These are phyloP conservation scores for Trifolium repens DNA, from an alignment of 306 rosid genomes.

Conservation along the genomic window DNA sequence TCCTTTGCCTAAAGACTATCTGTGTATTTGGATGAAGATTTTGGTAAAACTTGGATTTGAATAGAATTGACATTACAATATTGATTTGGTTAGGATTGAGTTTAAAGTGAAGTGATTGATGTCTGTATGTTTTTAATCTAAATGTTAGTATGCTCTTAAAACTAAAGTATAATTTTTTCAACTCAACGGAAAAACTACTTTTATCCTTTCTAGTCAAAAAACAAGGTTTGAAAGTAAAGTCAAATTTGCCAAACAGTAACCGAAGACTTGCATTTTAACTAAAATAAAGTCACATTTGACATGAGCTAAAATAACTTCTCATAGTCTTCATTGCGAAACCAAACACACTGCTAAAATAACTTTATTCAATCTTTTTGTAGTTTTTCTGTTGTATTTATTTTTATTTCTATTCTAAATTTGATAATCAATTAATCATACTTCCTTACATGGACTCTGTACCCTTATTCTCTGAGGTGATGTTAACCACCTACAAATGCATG, in stretches of 20 bases:
- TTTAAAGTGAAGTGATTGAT: not conserved
- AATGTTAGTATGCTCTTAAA: not conserved
- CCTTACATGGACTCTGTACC: conserved; percentile 23
- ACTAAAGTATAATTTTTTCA: not conserved
- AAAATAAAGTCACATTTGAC: not conserved
- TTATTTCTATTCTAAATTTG: conserved; percentile 13
- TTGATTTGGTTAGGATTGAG: not conserved
- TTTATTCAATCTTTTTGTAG: not conserved
- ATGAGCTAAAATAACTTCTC: not conserved
- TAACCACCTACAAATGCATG: not conserved
- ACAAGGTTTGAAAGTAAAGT: not conserved
- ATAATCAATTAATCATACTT: not conserved
- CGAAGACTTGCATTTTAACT: conserved; percentile 1
- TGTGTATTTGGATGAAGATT: not conserved
- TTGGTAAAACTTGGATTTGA: not conserved
- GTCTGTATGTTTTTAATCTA: not conserved
- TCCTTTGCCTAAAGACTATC: not conserved
- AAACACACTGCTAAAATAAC: not conserved
- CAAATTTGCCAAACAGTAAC: not conserved
- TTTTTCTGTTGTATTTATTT: not conserved
- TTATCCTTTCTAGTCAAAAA: not conserved
- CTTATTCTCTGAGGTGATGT: not conserved
- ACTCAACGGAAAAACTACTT: not conserved
- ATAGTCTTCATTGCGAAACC: not conserved
- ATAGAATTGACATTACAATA: not conserved